Base-by-base conservation (phyloP, 805 yeast genomes). In the Nakazawaea peltata region DNA sequence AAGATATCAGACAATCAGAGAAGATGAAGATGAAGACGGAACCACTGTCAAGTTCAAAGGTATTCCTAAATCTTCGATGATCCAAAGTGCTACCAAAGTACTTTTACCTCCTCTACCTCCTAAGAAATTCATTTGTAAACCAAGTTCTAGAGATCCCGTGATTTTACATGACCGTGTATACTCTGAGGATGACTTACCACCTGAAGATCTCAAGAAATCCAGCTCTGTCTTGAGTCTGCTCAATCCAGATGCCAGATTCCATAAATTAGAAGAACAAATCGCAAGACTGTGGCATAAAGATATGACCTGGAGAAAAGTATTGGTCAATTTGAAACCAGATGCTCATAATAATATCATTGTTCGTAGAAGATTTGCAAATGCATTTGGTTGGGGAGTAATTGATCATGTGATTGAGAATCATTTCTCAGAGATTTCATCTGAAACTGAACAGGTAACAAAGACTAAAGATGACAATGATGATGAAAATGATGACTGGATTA, bases 341-440 rank as follows among this genome's bases (percentile, higher is more conserved):
- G 96, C 98, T 0, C 98, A 90, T 51, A 90, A 90, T 49, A 90
- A 87, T 49, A 87, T 92, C 19, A 68, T 85, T 19, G 97, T 90
- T 1, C 65, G 98, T 43, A 67, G 98, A 45, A 61, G 84, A 42
- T 92, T 84, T 63, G 80, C 94, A 5, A 90, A 90, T 57, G 92
- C 96, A 0, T 88, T 81, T 57, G 98, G 98, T 2, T 86, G 96
- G 92, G 85, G 83, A 1, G 95, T 86, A 0, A 67, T 90, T n/a
- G 81, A 79, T 29, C 95, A 90, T 54, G 48, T 88, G 44, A 83
- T 81, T 1, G 63, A 71, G 12, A 70, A 73, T 36, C 92, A 83
- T 59, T 83, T 83, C 53, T 46, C 53, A 2, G 34, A 30, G 8
- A 13, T 28, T 27, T 36, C 30, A 2, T 51, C 45, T 14, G 46